Evolutionary conservation across 2,329 filamentous ascomycete species (phyloP).

Genomic region (Alternaria angustiovoidea): DNA sequence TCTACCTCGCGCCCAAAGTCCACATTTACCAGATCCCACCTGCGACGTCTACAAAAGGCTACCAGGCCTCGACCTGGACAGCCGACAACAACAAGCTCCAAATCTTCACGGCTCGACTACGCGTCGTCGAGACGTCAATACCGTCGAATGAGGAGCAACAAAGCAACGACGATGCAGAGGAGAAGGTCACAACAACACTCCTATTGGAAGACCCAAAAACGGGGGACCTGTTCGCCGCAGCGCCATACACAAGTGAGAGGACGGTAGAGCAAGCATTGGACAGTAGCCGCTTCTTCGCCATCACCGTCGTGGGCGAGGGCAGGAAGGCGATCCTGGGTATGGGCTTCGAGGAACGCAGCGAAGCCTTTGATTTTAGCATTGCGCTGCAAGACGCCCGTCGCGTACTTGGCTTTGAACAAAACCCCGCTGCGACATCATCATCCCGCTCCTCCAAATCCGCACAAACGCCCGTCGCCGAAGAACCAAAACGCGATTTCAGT

Average conservation of each 20-base stretch:
- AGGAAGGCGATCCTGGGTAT: conserved; percentile 82
- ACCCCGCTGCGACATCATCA: conserved; percentile 31
- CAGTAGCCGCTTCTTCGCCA: conserved; percentile 82
- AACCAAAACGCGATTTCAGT: conserved; percentile 76
- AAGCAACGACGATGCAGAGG: conserved; percentile 52
- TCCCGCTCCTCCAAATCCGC: conserved; percentile 5
- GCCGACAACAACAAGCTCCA: conserved; percentile 69
- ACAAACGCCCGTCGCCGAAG: conserved; percentile 49
- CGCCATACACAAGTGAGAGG: conserved; percentile 72
- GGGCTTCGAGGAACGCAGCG: conserved; percentile 85
- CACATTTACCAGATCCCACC: conserved; percentile 91
- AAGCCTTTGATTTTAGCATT: conserved; percentile 86
- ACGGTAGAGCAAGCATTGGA: conserved; percentile 81
- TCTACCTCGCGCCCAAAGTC: conserved; percentile 77
- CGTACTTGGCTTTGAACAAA: conserved; percentile 67
- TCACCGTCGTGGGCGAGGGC: conserved; percentile 79
- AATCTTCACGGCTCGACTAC: conserved; percentile 86
- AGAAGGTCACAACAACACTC: conserved; percentile 74
- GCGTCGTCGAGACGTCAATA: conserved; percentile 77
- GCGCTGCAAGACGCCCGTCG: conserved; percentile 80
- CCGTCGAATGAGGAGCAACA: conserved; percentile 41
- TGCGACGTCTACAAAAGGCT: conserved; percentile 77
- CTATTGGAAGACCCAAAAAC: conserved; percentile 78
- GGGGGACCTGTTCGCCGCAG: conserved; percentile 82
- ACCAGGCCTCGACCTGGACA: conserved; percentile 81